Evolutionary conservation across 352 stramenopile genomes (phyloP).

Genomic region (Phytophthora quininea): DNA sequence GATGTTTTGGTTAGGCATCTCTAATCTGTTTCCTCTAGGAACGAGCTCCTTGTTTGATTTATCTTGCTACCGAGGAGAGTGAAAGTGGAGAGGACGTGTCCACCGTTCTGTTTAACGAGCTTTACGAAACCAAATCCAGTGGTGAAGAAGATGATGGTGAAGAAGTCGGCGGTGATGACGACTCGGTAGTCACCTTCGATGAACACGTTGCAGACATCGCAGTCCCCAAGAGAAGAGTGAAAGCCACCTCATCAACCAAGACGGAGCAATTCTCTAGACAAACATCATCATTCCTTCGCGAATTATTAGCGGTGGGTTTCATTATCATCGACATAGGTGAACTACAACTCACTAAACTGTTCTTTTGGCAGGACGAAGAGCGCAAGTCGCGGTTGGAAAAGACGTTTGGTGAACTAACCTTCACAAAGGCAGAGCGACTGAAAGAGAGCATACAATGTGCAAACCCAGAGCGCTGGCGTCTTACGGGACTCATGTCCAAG

Average conservation of each 20-base stretch:
- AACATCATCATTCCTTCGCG: slow-evolving; percentile 30
- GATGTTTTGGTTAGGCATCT: no score
- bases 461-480: slow-evolving; percentile 40
- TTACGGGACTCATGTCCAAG: slow-evolving; percentile 94
- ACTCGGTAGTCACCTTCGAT: slow-evolving; percentile 22
- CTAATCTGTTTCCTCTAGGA: slow-evolving; percentile 39
- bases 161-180: slow-evolving; percentile 17
- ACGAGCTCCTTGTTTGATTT: slow-evolving; percentile 75
- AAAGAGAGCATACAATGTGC: slow-evolving; percentile 13
- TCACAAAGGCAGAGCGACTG: slow-evolving; percentile 51
- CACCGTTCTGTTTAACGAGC: slow-evolving; percentile 61
- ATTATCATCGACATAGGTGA: not conserved
- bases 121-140: slow-evolving; percentile 50
- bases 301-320: slow-evolving; percentile 32
- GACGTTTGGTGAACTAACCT: slow-evolving; percentile 78
- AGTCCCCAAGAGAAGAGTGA: slow-evolving; percentile 10
- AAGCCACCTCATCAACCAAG: slow-evolving; percentile 2
- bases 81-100: slow-evolving; percentile 60
- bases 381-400: slow-evolving; percentile 59
- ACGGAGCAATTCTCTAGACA: slow-evolving; percentile 12
- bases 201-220: slow-evolving; percentile 26
- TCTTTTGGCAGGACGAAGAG: slow-evolving; percentile 30
- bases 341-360: slow-evolving; percentile 2
- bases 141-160: slow-evolving; percentile 17
- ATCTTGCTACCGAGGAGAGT: slow-evolving; percentile 67